Evolutionary conservation across 31 red algal species (phyloP).

Genomic region (Porphyra umbilicalis): DNA sequence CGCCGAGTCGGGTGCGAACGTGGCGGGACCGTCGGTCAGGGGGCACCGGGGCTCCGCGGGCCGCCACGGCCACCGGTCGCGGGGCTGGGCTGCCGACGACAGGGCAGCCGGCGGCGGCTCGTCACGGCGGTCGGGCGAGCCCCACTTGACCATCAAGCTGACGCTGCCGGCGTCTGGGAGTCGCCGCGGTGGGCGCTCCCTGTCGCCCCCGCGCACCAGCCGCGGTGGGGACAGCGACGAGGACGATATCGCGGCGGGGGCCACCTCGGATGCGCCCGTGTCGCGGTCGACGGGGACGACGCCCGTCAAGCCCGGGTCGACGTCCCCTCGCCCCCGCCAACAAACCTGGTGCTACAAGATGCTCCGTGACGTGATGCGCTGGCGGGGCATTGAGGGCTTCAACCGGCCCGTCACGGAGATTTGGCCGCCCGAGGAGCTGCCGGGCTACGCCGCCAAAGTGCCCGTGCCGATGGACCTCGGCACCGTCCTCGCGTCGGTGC

Average conservation of each 20-base stretch:
- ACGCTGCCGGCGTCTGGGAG: too few relatives aligned
- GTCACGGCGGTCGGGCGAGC: too few relatives aligned
- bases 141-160: neutral
- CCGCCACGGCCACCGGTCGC: too few relatives aligned
- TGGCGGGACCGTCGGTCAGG: too few relatives aligned
- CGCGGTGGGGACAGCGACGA: neutral
- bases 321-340: neutral
- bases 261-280: too few relatives aligned
- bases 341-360: neutral
- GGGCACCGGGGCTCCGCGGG: too few relatives aligned
- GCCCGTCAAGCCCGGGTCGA: neutral
- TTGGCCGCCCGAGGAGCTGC: constrained; percentile 32
- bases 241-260: neutral
- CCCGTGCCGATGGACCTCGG: constrained; percentile 91
- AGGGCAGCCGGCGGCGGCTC: too few relatives aligned
- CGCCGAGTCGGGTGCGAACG: too few relatives aligned
- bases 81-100: too few relatives aligned
- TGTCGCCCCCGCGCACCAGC: too few relatives aligned
- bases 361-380: neutral
- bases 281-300: neutral
- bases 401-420: constrained; percentile 58
- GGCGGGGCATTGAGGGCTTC: constrained; percentile 23
- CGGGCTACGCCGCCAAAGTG: constrained; percentile 56
- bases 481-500: constrained; percentile 35
- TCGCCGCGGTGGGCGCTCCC: too few relatives aligned